Percentiles rank a stretch among this genome's conserved stretches.
Evolutionary conservation across 345 rosid genomes (phyloP).

Genomic region (Trapa incisa): DNA sequence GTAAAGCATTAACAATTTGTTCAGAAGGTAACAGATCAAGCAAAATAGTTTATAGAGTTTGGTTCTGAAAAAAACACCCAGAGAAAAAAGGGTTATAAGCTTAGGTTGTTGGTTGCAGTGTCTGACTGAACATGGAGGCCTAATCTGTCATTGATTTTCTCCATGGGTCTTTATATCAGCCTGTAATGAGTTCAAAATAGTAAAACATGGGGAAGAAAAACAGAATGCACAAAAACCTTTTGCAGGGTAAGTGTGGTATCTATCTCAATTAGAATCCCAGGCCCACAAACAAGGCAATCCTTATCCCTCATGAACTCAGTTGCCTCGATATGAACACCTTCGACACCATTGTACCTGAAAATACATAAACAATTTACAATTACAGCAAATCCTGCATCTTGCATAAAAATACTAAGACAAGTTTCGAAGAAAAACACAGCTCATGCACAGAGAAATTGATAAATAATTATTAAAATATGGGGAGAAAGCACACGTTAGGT

Average conservation of each 20-base stretch:
- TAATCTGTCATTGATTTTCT: too few species aligned
- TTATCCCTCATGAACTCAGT: conserved; percentile 65
- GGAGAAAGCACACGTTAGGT: conserved; percentile 46
- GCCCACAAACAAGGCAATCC: conserved; percentile 96
- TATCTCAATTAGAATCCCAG: conserved; percentile 74
- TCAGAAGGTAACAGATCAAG: background rate
- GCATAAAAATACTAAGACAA: background rate
- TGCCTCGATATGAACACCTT: conserved; percentile 78
- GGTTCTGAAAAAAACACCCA: too few species aligned
- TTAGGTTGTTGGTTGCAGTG: too few species aligned
- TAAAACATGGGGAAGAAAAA: too few species aligned
- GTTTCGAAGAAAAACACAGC: background rate
- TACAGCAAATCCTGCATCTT: background rate
- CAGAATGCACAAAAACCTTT: conserved; percentile 39
- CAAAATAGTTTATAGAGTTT: too few species aligned
- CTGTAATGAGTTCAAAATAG: too few species aligned
- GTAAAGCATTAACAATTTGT: background rate
- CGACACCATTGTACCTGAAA: conserved; percentile 75
- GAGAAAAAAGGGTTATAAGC: too few species aligned
- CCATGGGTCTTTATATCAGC: too few species aligned
- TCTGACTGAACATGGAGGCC: too few species aligned
- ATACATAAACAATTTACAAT: background rate
- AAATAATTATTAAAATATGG: conserved; percentile 2
- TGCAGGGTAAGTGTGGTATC: conserved; percentile 58
- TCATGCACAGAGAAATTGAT: background rate